phyloP scores from a whole-genome alignment of 345 rosid genomes.

The Euphorbia tirucalli region DNA sequence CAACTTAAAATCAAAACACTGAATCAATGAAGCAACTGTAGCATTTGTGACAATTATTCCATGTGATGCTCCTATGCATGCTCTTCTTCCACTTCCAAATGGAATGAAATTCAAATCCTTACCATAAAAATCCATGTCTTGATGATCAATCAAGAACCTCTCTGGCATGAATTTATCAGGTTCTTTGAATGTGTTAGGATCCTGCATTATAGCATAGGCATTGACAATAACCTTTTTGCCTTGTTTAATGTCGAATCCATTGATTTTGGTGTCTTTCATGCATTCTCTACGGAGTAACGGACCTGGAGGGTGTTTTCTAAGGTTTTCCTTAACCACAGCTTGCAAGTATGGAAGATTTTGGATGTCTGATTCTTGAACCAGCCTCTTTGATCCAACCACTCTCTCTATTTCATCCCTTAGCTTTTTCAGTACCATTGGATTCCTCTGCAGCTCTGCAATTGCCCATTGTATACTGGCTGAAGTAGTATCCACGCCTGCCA shows the following conservation, averaged over 20 bases:
- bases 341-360: conserved; percentile 39
- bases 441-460: background rate
- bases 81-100: conserved; percentile 47
- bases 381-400: conserved; percentile 6
- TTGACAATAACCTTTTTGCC: conserved; percentile 35
- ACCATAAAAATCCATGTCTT: conserved; percentile 29
- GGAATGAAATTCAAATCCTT: conserved; percentile 36
- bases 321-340: conserved; percentile 41
- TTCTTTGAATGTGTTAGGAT: conserved; percentile 27
- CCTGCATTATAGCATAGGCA: conserved; percentile 41
- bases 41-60: conserved; percentile 34
- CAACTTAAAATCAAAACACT: conserved; percentile 45
- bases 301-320: conserved; percentile 39
- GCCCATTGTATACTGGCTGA: conserved; percentile 17
- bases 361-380: conserved; percentile 41
- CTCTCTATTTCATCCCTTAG: conserved; percentile 5
- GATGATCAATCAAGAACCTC: conserved; percentile 39
- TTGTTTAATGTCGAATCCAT: conserved; percentile 28
- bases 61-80: conserved; percentile 39
- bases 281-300: conserved; percentile 37
- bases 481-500: conserved; percentile 14
- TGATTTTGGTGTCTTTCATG: conserved; percentile 28
- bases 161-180: conserved; percentile 37
- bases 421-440: background rate
- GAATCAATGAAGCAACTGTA: conserved; percentile 36